These are phyloP conservation scores for Nothophoma quercina DNA, from an alignment of 2,329 filamentous ascomycete genomes.

Conservation along the genomic window DNA sequence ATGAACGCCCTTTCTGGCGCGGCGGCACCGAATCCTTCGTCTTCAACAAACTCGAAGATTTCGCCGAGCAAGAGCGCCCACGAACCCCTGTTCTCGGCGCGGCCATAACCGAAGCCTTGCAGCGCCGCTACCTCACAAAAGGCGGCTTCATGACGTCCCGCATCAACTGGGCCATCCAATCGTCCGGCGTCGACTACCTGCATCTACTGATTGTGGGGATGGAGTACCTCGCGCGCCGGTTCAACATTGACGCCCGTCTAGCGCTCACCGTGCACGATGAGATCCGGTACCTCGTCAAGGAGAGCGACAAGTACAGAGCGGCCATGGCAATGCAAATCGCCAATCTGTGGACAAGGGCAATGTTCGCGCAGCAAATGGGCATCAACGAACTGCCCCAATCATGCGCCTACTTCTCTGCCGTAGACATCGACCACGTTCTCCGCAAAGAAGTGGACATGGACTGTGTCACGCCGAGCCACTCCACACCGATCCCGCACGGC, in stretches of 20 bases:
- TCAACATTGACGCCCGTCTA: conserved; percentile 83
- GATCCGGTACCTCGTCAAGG: conserved; percentile 88
- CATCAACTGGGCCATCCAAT: conserved; percentile 99
- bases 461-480: conserved; percentile 89
- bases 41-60: conserved; percentile 97
- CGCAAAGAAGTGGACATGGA: conserved; percentile 99
- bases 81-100: conserved; percentile 92
- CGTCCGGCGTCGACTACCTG: conserved; percentile 94
- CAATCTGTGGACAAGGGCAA: conserved; percentile 95
- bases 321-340: conserved; percentile 93
- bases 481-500: conserved; percentile 77
- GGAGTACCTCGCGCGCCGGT: conserved; percentile 89
- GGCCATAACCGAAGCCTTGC: conserved; percentile 94
- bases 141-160: conserved; percentile 93
- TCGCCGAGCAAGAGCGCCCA: conserved; percentile 91
- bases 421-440: conserved; percentile 95
- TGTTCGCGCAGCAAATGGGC: conserved; percentile 96
- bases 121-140: conserved; percentile 85
- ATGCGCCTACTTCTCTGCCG: conserved; percentile 93
- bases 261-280: conserved; percentile 97
- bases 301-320: conserved; percentile 84
- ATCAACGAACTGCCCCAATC: conserved; percentile 94
- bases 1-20: conserved; percentile 85
- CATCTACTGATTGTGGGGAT: conserved; percentile 92
- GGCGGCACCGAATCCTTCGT: conserved; percentile 97